These are phyloP conservation scores for Lithospermum erythrorhizon DNA, from an alignment of 257 asterid genomes.

Conservation along the genomic window DNA sequence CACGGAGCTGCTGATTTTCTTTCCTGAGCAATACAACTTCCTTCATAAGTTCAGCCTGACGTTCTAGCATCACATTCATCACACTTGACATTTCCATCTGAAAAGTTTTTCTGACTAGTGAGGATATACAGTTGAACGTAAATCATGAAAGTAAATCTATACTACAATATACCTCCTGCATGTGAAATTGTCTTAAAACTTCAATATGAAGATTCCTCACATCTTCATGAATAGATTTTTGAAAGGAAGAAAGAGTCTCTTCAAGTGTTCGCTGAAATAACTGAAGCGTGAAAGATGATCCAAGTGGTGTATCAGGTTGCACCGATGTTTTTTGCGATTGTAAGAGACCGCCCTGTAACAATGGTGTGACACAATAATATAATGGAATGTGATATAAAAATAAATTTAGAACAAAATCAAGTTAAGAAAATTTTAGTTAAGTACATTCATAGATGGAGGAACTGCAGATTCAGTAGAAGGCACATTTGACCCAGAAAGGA, in stretches of 20 bases:
- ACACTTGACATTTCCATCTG: slow-evolving; percentile 72
- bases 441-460: slow-evolving; percentile 50
- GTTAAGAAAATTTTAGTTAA: slow-evolving; percentile 9
- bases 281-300: slow-evolving; percentile 79
- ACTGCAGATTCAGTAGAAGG: slow-evolving; percentile 36
- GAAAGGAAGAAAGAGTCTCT: slow-evolving; percentile 74
- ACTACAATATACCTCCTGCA: slow-evolving; percentile 68
- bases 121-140: not conserved
- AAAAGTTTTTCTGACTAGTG: slow-evolving; percentile 14
- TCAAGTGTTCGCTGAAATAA: slow-evolving; percentile 87
- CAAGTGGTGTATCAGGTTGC: slow-evolving; percentile 54
- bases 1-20: slow-evolving; percentile 77
- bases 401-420: not conserved
- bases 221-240: slow-evolving; percentile 82
- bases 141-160: not conserved
- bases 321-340: slow-evolving; percentile 29
- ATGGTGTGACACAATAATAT: slow-evolving; percentile 8
- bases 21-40: slow-evolving; percentile 60
- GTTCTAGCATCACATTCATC: slow-evolving; percentile 49
- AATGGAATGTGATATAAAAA: not conserved
- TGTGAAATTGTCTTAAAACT: slow-evolving; percentile 71
- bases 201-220: slow-evolving; percentile 89
- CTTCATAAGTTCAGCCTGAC: slow-evolving; percentile 72
- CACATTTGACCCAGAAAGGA: slow-evolving; percentile 56
- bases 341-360: slow-evolving; percentile 50